phyloP scores from a whole-genome alignment of 2,329 filamentous ascomycete species.

The Amylocarpus encephaloides region DNA sequence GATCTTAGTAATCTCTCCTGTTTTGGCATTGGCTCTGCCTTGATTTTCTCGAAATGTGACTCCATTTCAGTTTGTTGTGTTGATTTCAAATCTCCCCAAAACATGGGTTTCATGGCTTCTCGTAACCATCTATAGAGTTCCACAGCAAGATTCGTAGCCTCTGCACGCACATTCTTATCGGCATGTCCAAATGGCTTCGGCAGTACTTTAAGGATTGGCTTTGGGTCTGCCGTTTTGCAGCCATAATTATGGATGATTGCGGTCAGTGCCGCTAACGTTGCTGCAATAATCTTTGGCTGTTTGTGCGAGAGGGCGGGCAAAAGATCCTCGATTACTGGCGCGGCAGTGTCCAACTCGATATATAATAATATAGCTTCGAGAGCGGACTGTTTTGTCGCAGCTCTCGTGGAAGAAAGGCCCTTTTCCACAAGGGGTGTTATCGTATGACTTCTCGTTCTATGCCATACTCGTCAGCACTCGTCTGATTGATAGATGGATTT shows the following conservation, averaged over 20 bases:
- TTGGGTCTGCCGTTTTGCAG: slow-evolving; percentile 89
- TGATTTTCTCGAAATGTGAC: slow-evolving; percentile 88
- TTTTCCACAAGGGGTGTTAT: slow-evolving; percentile 83
- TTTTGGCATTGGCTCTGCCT: slow-evolving; percentile 78
- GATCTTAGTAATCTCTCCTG: slow-evolving; percentile 83
- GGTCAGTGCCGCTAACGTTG: slow-evolving; percentile 68
- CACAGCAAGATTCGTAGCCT: slow-evolving; percentile 83
- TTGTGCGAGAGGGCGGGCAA: slow-evolving; percentile 79
- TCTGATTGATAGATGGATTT: background rate
- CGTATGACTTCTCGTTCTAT: slow-evolving; percentile 66
- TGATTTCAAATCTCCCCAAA: slow-evolving; percentile 92
- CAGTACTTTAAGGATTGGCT: slow-evolving; percentile 78
- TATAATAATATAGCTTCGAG: slow-evolving; percentile 83
- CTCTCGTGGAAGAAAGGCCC: slow-evolving; percentile 78
- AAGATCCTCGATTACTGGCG: slow-evolving; percentile 83
- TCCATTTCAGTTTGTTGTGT: slow-evolving; percentile 94
- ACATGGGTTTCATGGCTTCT: slow-evolving; percentile 96
- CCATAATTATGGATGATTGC: slow-evolving; percentile 90
- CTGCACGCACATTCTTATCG: slow-evolving; percentile 95
- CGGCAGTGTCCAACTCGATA: slow-evolving; percentile 81
- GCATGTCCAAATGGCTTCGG: slow-evolving; percentile 93
- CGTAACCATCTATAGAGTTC: slow-evolving; percentile 96
- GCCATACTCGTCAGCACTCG: slow-evolving; percentile 5
- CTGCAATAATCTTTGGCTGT: slow-evolving; percentile 80
- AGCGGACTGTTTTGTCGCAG: slow-evolving; percentile 80